Percentiles rank a stretch among this genome's conserved stretches.
Conservation (phyloP, 495 filamentous ascomycete genomes). For the Rusavskia elegans region DNA sequence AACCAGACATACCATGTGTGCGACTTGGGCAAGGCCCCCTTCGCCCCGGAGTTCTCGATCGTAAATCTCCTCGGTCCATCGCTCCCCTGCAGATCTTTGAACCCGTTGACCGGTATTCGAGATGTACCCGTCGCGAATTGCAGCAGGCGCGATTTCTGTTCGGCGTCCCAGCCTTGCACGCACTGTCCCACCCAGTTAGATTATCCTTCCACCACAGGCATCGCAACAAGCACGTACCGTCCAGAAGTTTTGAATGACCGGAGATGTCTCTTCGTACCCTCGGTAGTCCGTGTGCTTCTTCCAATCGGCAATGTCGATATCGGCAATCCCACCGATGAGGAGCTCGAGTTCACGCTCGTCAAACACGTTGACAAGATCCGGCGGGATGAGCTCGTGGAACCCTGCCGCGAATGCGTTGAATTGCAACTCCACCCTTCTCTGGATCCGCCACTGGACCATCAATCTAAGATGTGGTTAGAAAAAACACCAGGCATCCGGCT, state of each 20-base stretch:
- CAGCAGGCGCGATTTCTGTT: conserved; percentile 90
- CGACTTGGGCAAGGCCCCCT: conserved; percentile 79
- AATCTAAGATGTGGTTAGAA: conserved; percentile 29
- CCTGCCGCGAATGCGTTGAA: conserved; percentile 96
- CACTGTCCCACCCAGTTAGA: conserved; percentile 20
- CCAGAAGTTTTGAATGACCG: conserved; percentile 98
- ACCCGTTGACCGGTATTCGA: conserved; percentile 96
- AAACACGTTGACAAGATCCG: conserved; percentile 95
- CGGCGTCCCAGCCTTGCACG: conserved; percentile 89
- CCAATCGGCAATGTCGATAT: conserved; percentile 99
- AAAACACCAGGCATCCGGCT: background rate
- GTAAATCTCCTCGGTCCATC: conserved; percentile 93
- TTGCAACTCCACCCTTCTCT: conserved; percentile 93
- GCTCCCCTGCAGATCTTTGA: conserved; percentile 97
- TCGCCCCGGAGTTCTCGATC: conserved; percentile 92
- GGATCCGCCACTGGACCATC: conserved; percentile 97
- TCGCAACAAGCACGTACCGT: conserved; percentile 40
- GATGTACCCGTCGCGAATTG: conserved; percentile 97
- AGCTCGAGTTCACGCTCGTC: conserved; percentile 95
- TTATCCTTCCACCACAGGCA: conserved; percentile 2
- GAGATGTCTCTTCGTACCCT: conserved; percentile 95
- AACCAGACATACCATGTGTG: conserved; percentile 75
- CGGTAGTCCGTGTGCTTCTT: conserved; percentile 99
- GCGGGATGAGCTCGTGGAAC: conserved; percentile 93
- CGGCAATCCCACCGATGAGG: conserved; percentile 94